These are phyloP conservation scores for Saksenaea vasiformis DNA, from an alignment of 371 early-diverging fungal genomes.

Conservation along the genomic window DNA sequence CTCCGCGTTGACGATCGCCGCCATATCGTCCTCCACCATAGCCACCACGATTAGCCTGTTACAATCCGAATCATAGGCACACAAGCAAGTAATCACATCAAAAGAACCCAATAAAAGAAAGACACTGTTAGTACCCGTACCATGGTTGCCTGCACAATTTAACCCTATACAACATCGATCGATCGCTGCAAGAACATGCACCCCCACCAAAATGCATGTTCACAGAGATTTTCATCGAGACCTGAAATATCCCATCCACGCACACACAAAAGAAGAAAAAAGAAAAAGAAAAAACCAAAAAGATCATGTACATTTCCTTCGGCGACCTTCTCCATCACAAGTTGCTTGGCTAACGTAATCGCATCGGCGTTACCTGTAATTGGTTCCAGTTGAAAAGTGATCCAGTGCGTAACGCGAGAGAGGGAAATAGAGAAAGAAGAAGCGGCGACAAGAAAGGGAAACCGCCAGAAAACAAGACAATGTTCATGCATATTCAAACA, in stretches of 20 bases:
- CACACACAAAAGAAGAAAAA: slow-evolving; percentile 12
- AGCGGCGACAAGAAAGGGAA: neutral
- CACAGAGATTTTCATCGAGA: neutral
- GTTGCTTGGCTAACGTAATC: slow-evolving; percentile 56
- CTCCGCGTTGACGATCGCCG: slow-evolving; percentile 25
- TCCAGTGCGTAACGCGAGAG: slow-evolving; percentile 7
- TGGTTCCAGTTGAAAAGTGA: slow-evolving; percentile 26
- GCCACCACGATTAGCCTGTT: slow-evolving; percentile 37
- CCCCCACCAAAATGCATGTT: slow-evolving; percentile 4
- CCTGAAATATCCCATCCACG: slow-evolving; percentile 6
- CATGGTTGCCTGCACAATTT: slow-evolving; percentile 4
- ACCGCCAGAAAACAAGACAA: slow-evolving; percentile 7
- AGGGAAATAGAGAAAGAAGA: neutral
- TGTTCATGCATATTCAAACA: slow-evolving; percentile 16
- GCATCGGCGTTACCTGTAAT: slow-evolving; percentile 53
- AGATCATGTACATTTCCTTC: slow-evolving; percentile 43
- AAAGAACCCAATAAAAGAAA: neutral
- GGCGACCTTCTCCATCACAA: slow-evolving; percentile 60
- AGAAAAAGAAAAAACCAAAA: slow-evolving; percentile 15
- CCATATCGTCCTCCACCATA: slow-evolving; percentile 35
- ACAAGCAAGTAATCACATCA: neutral
- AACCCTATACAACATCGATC: slow-evolving; percentile 15
- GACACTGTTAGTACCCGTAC: slow-evolving; percentile 12
- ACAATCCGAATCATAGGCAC: neutral
- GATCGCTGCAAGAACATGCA: neutral